Base-by-base conservation (phyloP, 2,329 filamentous ascomycete species). In the Epichloe sp. region DNA sequence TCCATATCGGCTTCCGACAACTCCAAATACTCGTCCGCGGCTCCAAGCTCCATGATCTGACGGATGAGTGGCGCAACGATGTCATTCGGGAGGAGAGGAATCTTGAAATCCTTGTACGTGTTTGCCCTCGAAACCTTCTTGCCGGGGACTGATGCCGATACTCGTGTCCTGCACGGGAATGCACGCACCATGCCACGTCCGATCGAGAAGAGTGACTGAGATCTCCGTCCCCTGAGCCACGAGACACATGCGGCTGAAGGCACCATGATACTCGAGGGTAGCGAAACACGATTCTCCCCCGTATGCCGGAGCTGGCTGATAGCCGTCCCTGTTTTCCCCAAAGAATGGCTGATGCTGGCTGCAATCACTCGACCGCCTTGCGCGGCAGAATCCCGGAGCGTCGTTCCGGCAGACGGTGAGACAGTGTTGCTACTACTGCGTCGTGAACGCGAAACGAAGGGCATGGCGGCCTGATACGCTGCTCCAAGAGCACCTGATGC, bases 351-450 rank as follows among this genome's bases (percentile, higher is more conserved):
- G 55, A 90, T 82, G 44, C 83, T 84, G 47, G 82, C 82, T 50
- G 84, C 85, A 50, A 90, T 76, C 23, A 81, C 83, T 62, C 85
- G 82, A 23, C 83, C 80, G 11, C 85, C 82, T 58, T 87, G 83
- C 5, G 83, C 81, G 23, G 80, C 80, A 52, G 80, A 79, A 42
- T 79, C 76, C 51, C 77, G 76, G 52, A 80, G 67, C 8, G 68
- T 75, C 6, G 68, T 66, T 7, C 68, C 66, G 1, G 73, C 62
- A 31, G 66, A 62, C 11, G 50, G 47, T 31, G 59, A 57, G 2
- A 61, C 56, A 14, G 59, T 52, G 46, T 59, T 72, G 63, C 57
- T 60, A 47, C 67, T 78, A 56, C 72, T 74, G 47, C 77, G 74
- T 38, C 76, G 76, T 23, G 77, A 77, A 15, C 77, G 71, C 44